Evolutionary conservation across 176 grass and related monocot genomes (phyloP).

Genomic region (Oryza meridionalis): DNA sequence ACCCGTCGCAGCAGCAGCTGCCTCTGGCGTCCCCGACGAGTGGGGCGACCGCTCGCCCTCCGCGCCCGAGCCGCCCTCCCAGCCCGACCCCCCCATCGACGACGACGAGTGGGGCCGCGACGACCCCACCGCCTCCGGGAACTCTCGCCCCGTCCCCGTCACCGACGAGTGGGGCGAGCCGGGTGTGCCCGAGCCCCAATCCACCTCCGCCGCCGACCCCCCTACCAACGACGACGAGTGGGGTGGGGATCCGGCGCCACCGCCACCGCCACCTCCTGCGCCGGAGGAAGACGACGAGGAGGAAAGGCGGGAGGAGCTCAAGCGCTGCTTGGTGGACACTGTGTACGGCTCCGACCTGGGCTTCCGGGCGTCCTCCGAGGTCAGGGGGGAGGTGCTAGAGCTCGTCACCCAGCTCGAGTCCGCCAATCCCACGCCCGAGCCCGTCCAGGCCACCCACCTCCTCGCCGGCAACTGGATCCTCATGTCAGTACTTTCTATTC

Average conservation of each 20-base stretch:
- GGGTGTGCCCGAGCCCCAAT: neutral
- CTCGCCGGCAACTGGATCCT: slow-evolving; percentile 95
- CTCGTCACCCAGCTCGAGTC: slow-evolving; percentile 88
- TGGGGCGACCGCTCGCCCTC: slow-evolving; percentile 59
- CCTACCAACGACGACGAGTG: slow-evolving; percentile 73
- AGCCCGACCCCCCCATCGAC: slow-evolving; percentile 45
- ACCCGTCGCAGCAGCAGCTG: slow-evolving; percentile 2
- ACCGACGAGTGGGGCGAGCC: slow-evolving; percentile 85
- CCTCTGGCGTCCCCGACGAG: slow-evolving; percentile 52
- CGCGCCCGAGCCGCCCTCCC: slow-evolving; percentile 32
- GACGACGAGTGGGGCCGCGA: slow-evolving; percentile 83
- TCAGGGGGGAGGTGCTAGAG: slow-evolving; percentile 87
- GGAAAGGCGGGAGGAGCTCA: slow-evolving; percentile 63
- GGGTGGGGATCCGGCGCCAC: slow-evolving; percentile 29
- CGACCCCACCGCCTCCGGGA: slow-evolving; percentile 8
- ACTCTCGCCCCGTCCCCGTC: slow-evolving; percentile 36
- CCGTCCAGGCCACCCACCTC: slow-evolving; percentile 64
- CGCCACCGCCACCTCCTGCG: neutral
- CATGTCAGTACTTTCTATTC: slow-evolving; percentile 52
- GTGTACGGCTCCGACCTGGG: slow-evolving; percentile 81
- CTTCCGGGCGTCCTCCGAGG: slow-evolving; percentile 68
- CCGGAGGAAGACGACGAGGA: slow-evolving; percentile 31
- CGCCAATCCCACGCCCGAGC: slow-evolving; percentile 61
- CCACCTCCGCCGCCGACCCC: slow-evolving; percentile 52
- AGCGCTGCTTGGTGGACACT: slow-evolving; percentile 81